Evolutionary conservation across 345 rosid genomes (phyloP).

Genomic region (Murraya paniculata): DNA sequence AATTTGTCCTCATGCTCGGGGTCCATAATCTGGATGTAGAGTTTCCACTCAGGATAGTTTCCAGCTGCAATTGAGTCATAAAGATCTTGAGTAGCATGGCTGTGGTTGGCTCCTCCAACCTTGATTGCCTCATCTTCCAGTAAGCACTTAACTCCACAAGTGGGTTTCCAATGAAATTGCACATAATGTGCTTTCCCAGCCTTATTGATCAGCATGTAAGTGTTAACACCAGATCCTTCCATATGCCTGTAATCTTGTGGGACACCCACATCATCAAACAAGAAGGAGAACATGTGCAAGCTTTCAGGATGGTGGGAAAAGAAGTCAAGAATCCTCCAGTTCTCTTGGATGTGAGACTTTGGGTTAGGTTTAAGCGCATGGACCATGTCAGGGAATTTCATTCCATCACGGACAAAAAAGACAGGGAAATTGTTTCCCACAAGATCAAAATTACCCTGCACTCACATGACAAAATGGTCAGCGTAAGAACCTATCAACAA

Average conservation of each 20-base stretch:
- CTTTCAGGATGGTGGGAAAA: conserved; percentile 97
- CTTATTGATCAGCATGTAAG: conserved; percentile 80
- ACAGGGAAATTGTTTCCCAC: conserved; percentile 99
- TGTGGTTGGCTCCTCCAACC: conserved; percentile 94
- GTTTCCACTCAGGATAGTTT: conserved; percentile 89
- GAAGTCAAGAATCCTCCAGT: conserved; percentile 92
- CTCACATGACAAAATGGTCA: conserved; percentile 6
- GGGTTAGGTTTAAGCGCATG: conserved; percentile 98
- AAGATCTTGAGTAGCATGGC: conserved; percentile 96
- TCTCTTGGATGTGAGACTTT: conserved; percentile 92
- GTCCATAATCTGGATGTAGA: conserved; percentile 80
- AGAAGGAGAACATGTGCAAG: conserved; percentile 77
- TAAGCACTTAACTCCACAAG: conserved; percentile 82
- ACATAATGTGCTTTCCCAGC: conserved; percentile 84
- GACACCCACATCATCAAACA: conserved; percentile 87
- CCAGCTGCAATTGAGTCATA: conserved; percentile 93
- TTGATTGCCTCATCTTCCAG: conserved; percentile 83
- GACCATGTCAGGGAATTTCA: conserved; percentile 94
- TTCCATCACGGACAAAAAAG: conserved; percentile 91
- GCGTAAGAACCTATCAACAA: not conserved
- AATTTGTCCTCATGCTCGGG: conserved; percentile 74
- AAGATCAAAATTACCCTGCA: conserved; percentile 95
- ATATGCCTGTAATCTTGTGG: conserved; percentile 96
- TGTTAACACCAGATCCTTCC: conserved; percentile 92
- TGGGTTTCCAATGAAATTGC: conserved; percentile 96